phyloP scores from a whole-genome alignment of 2,329 filamentous ascomycete genomes.

The Colletotrichum euphorbiae region DNA sequence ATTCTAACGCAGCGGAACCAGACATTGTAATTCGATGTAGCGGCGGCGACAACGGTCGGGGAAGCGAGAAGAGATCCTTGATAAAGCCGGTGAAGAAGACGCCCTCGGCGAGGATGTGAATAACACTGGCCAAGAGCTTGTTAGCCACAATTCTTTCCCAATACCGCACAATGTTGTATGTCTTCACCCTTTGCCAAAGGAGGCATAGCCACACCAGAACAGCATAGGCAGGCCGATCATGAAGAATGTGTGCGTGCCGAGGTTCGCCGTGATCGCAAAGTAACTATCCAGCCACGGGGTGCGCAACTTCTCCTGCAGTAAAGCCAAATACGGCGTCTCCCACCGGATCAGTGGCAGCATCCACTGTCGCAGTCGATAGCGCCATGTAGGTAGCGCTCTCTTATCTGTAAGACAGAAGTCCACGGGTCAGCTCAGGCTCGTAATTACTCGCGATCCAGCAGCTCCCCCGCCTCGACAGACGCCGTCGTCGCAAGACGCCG shows the following conservation, averaged over 20 bases:
- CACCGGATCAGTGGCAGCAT: conserved; percentile 89
- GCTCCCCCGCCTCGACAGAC: conserved; percentile 4
- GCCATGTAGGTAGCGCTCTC: conserved; percentile 85
- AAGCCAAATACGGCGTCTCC: conserved; percentile 95
- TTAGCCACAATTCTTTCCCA: neutral
- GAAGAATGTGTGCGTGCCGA: conserved; percentile 98
- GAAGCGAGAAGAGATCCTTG: conserved; percentile 94
- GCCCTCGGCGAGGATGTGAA: conserved; percentile 81
- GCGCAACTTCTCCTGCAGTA: conserved; percentile 82
- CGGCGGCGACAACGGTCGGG: conserved; percentile 90
- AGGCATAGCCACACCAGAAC: conserved; percentile 94
- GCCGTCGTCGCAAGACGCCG: conserved; percentile 7
- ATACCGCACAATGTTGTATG: neutral
- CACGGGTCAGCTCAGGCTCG: conserved; percentile 29
- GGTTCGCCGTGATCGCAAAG: conserved; percentile 95
- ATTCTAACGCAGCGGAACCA: conserved; percentile 92
- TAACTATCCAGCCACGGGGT: conserved; percentile 91
- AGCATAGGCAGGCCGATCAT: conserved; percentile 95
- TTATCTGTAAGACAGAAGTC: conserved; percentile 69
- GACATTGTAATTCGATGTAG: conserved; percentile 97
- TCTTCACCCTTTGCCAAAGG: conserved; percentile 86
- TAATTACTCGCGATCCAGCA: conserved; percentile 23
- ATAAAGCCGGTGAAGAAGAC: conserved; percentile 93
- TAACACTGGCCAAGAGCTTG: conserved; percentile 58
- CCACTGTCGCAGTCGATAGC: conserved; percentile 83